phyloP scores from a whole-genome alignment of 2,329 filamentous ascomycete genomes.

The Penicillium oxalicum region DNA sequence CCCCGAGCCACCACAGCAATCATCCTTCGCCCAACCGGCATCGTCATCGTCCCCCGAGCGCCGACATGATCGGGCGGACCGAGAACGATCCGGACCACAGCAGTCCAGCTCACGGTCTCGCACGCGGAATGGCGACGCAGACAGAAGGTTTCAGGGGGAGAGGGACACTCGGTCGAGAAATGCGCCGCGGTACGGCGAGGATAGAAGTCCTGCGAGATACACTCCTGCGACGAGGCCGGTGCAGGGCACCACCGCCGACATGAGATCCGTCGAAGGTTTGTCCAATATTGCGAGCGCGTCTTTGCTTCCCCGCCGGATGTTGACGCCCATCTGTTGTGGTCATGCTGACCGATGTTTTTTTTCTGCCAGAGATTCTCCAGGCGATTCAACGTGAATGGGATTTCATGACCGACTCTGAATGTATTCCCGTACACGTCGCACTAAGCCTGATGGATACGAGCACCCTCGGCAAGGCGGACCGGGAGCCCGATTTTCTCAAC shows the following conservation, averaged over 20 bases:
- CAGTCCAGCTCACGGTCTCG: slow-evolving; percentile 31
- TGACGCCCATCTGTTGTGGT: neutral
- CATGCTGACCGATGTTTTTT: slow-evolving; percentile 5
- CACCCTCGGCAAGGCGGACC: slow-evolving; percentile 84
- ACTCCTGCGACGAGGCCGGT: slow-evolving; percentile 11
- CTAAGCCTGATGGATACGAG: slow-evolving; percentile 89
- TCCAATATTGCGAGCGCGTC: neutral
- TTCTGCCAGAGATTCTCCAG: slow-evolving; percentile 57
- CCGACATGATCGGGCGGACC: slow-evolving; percentile 27
- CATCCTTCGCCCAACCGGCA: slow-evolving; percentile 19
- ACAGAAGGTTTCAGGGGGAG: slow-evolving; percentile 21
- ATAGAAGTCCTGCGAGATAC: slow-evolving; percentile 18
- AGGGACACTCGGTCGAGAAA: slow-evolving; percentile 26
- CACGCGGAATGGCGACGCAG: slow-evolving; percentile 27
- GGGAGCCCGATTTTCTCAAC: slow-evolving; percentile 76
- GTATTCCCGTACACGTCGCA: slow-evolving; percentile 89
- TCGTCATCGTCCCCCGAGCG: slow-evolving; percentile 27
- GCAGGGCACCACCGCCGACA: slow-evolving; percentile 17
- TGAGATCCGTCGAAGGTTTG: slow-evolving; percentile 35
- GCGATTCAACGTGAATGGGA: slow-evolving; percentile 87
- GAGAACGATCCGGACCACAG: slow-evolving; percentile 23
- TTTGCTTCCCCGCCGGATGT: neutral
- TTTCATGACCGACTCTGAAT: slow-evolving; percentile 81
- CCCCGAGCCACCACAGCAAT: slow-evolving; percentile 25
- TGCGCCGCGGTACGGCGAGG: slow-evolving; percentile 16